Conservation (phyloP, 2,329 filamentous ascomycete genomes). For the Exophiala spinifera region DNA sequence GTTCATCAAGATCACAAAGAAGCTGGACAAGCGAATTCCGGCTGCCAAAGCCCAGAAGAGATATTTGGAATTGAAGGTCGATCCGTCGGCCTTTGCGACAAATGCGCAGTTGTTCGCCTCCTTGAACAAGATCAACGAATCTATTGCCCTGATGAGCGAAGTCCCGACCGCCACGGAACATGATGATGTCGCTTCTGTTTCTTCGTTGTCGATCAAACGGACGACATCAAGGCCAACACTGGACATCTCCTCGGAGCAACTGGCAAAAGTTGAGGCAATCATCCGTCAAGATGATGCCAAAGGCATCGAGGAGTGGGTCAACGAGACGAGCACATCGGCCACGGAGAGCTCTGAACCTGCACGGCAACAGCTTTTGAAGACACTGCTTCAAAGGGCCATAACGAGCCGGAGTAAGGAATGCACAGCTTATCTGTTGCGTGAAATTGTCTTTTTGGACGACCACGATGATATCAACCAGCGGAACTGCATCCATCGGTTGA, state of each 20-base stretch:
- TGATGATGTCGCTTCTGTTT: constrained; percentile 35
- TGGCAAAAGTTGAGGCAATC: constrained; percentile 70
- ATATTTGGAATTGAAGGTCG: constrained; percentile 88
- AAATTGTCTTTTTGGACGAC: constrained; percentile 72
- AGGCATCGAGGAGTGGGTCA: constrained; percentile 35
- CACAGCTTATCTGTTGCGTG: constrained; percentile 67
- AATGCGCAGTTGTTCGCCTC: constrained; percentile 59
- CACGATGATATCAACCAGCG: constrained; percentile 89
- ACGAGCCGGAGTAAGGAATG: constrained; percentile 71
- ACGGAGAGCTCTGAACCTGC: constrained; percentile 25
- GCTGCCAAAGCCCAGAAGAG: constrained; percentile 72
- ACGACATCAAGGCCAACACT: constrained; percentile 72
- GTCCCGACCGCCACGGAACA: constrained; percentile 63
- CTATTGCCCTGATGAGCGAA: constrained; percentile 79
- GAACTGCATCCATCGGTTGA: constrained; percentile 87
- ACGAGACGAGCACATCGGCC: constrained; percentile 5
- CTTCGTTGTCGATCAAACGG: constrained; percentile 68
- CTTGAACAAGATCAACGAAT: constrained; percentile 76
- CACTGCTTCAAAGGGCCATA: constrained; percentile 50
- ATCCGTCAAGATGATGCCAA: constrained; percentile 66
- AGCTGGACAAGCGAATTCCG: constrained; percentile 91
- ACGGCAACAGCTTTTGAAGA: constrained; percentile 38
- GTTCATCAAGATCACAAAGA: constrained; percentile 98
- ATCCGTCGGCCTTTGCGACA: constrained; percentile 81
- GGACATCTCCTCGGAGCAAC: constrained; percentile 63